Conservation (phyloP, 179 eudicot genomes). For the Spergularia azorica region DNA sequence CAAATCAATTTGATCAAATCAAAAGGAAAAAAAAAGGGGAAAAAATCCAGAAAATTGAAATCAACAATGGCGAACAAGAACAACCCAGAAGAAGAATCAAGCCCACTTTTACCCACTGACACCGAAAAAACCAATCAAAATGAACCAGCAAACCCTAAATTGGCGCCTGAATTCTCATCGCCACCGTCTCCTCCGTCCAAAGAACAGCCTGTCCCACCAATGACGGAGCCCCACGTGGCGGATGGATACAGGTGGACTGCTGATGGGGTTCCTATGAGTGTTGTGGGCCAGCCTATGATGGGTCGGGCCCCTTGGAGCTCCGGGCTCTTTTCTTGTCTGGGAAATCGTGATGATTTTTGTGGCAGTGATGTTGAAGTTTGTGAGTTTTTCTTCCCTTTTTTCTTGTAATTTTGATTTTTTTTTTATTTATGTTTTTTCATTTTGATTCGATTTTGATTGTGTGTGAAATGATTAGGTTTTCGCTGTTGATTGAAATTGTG, state of each 20-base stretch:
- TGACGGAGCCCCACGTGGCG: constrained; percentile 30
- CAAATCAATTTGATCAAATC: background rate
- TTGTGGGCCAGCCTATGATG: constrained; percentile 46
- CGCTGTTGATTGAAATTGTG: background rate
- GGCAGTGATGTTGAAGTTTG: constrained; percentile 97
- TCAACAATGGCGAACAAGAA: constrained; percentile 5
- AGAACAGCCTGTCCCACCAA: constrained; percentile 24
- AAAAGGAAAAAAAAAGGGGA: background rate
- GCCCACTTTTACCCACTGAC: constrained; percentile 14
- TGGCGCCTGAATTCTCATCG: constrained; percentile 4
- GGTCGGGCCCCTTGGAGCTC: constrained; percentile 66
- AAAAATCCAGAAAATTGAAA: background rate
- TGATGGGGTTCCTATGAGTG: constrained; percentile 53
- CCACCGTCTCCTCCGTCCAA: constrained; percentile 22
- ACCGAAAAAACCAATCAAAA: background rate
- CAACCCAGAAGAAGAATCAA: constrained; percentile 10
- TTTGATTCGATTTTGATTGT: background rate
- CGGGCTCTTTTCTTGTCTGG: constrained; percentile 58
- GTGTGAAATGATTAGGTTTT: background rate
- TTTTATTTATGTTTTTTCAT: too few relatives aligned
- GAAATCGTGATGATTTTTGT: constrained; percentile 68
- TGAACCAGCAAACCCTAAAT: background rate
- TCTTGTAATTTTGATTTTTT: background rate
- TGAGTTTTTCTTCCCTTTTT: constrained; percentile 35
- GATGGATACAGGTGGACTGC: constrained; percentile 52